phyloP scores from a whole-genome alignment of 2,329 filamentous ascomycete species.

The Cercospora zeae-maydis region DNA sequence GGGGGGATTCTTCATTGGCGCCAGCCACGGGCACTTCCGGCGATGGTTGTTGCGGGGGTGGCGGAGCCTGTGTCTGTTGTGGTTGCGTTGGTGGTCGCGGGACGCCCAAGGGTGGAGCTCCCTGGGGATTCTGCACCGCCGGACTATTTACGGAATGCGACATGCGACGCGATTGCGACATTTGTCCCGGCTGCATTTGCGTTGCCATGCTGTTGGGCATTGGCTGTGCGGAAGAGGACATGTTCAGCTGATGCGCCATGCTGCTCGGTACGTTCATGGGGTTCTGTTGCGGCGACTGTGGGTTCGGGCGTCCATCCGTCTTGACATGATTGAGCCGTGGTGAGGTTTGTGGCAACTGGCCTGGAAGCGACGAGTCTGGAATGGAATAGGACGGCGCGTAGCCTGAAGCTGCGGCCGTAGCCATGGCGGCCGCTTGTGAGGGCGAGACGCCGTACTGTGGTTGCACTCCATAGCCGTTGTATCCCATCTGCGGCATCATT shows the following conservation, averaged over 20 bases:
- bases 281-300: conserved; percentile 71
- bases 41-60: conserved; percentile 58
- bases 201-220: conserved; percentile 44
- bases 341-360: conserved; percentile 63
- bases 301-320: conserved; percentile 57
- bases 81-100: conserved; percentile 69
- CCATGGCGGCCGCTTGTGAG: conserved; percentile 89
- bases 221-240: conserved; percentile 53
- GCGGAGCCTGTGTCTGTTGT: conserved; percentile 50
- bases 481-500: conserved; percentile 70
- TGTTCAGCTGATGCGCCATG: conserved; percentile 46
- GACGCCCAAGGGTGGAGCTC: conserved; percentile 50
- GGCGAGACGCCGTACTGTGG: conserved; percentile 71
- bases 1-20: conserved; percentile 79
- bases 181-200: conserved; percentile 45
- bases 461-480: conserved; percentile 72
- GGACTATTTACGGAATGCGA: conserved; percentile 72
- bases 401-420: conserved; percentile 85
- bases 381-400: conserved; percentile 67
- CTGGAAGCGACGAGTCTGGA: conserved; percentile 61
- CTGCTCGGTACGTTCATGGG: conserved; percentile 50
- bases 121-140: conserved; percentile 41
- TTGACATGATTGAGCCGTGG: conserved; percentile 72
- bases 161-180: conserved; percentile 57
- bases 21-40: conserved; percentile 68